phyloP scores from a whole-genome alignment of 2,329 filamentous ascomycete genomes.

The Moelleriella libera region DNA sequence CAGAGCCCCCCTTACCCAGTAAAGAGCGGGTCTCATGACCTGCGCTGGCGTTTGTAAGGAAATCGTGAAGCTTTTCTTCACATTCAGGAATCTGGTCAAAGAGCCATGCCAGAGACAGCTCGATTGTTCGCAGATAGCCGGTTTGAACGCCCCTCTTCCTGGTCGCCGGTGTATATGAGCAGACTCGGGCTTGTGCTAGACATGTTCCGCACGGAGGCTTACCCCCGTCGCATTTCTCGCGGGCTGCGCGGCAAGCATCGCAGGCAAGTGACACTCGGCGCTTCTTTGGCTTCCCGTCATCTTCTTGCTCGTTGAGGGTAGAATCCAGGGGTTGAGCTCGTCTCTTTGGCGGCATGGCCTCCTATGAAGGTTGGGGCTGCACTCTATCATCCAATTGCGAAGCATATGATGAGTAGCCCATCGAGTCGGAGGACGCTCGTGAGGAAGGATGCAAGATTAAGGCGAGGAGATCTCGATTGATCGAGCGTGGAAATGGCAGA shows the following conservation, averaged over 20 bases:
- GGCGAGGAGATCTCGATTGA: too few relatives aligned
- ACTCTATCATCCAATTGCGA: too few relatives aligned
- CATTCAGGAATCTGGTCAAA: slow-evolving; percentile 47
- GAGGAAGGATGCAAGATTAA: too few relatives aligned
- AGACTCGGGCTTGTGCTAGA: slow-evolving; percentile 44
- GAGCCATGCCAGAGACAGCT: slow-evolving; percentile 52
- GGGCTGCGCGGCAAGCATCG: slow-evolving; percentile 51
- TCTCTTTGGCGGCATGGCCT: slow-evolving; percentile 24
- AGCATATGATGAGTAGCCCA: too few relatives aligned
- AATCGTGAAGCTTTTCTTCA: slow-evolving; percentile 40
- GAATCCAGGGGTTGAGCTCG: slow-evolving; percentile 9
- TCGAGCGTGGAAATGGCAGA: too few relatives aligned
- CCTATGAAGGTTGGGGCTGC: too few relatives aligned
- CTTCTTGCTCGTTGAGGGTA: background rate
- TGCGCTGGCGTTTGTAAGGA: slow-evolving; percentile 32
- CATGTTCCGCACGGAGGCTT: slow-evolving; percentile 56
- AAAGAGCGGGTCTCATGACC: slow-evolving; percentile 28
- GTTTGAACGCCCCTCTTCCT: slow-evolving; percentile 69
- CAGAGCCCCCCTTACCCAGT: slow-evolving; percentile 35
- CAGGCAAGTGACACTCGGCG: slow-evolving; percentile 56
- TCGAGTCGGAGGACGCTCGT: too few relatives aligned
- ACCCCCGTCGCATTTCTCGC: slow-evolving; percentile 60
- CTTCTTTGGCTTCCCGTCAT: slow-evolving; percentile 28
- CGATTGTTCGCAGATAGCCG: slow-evolving; percentile 64
- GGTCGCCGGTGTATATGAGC: slow-evolving; percentile 57